Base-by-base conservation (phyloP, 176 grass and related monocot species). In the Oryza brachyantha region DNA sequence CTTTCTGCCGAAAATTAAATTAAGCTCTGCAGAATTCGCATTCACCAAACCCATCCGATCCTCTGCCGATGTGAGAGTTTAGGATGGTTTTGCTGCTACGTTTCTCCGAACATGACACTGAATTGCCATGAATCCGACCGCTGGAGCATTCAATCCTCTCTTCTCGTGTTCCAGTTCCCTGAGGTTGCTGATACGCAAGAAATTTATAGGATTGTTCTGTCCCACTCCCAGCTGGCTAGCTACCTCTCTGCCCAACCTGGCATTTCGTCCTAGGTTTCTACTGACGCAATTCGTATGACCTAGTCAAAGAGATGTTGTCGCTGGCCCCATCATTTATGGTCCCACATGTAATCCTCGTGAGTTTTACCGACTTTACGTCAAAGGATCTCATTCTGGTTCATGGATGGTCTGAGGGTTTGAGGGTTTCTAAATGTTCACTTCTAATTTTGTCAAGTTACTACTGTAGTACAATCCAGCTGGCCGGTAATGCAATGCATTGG, bases 101-200 rank as follows among this genome's bases (percentile, higher is more conserved):
- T 72, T 72, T 65, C n/a, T 63, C 24, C 28, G 64, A 76, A 62
- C 71, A 86, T 63, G 39, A 46, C 62, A 29, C 29, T 75, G 64
- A 41, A 26, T 34, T 76, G 52, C 55, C 75, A 13, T 39, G 64
- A 76, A 82, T 70, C 65, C 32, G 65, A 87, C 85, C 70, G 72
- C 64, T 82, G 36, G 46, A 68, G 64, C 78, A 76, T 76, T 81
- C 19, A 81, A 52, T 70, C 29, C 55, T 60, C 31, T 70, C 38
- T 57, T 57, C 64, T 41, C 43, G 28, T 55, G 32, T 82, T 87
- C 55, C 78, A 63, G 78, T 87, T 82, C 78, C 85, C 72, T 77
- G 72, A 81, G 78, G 85, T 13, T 41, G 65, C 85, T 82, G 85
- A 31, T 55, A 40, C 8, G 16, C 54, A 48, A 34, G 17, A 45